These are phyloP conservation scores for Phoma herbarum DNA, from an alignment of 2,329 filamentous ascomycete species.

Conservation along the genomic window DNA sequence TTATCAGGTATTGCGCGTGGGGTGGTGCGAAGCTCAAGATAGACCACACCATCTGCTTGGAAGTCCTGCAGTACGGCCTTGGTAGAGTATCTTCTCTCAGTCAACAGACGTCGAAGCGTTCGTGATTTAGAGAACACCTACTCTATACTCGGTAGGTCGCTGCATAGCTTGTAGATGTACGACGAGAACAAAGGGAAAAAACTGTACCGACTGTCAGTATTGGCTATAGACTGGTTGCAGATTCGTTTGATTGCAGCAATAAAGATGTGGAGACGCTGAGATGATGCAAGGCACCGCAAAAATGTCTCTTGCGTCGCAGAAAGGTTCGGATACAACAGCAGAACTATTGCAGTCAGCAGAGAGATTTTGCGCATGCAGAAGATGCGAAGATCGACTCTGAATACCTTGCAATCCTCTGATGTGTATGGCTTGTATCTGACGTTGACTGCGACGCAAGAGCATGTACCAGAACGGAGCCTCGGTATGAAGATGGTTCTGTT, in stretches of 20 bases:
- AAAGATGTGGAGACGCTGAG: slow-evolving; percentile 5
- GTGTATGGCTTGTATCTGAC: not conserved
- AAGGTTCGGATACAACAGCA: not conserved
- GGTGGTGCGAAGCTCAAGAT: slow-evolving; percentile 82
- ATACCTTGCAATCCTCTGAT: not conserved
- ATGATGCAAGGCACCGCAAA: slow-evolving; percentile 11
- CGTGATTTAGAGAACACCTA: slow-evolving; percentile 57
- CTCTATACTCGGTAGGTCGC: slow-evolving; percentile 66
- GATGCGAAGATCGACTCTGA: not conserved
- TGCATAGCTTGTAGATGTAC: slow-evolving; percentile 80
- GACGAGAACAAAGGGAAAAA: slow-evolving; percentile 82
- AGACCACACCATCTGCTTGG: slow-evolving; percentile 73
- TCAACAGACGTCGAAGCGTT: slow-evolving; percentile 19
- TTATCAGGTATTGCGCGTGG: slow-evolving; percentile 68
- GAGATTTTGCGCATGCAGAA: not conserved
- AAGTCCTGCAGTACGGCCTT: slow-evolving; percentile 67
- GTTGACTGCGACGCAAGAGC: not conserved
- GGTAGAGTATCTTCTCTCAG: slow-evolving; percentile 63
- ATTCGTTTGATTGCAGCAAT: not conserved
- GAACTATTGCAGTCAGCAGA: not conserved
- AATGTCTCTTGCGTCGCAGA: not conserved
- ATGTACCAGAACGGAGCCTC: slow-evolving; percentile 18
- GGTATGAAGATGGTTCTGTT: slow-evolving; percentile 4
- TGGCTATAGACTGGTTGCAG: not conserved
- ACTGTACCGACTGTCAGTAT: slow-evolving; percentile 47